Evolutionary conservation across 2,329 filamentous ascomycete species (phyloP), one percentile per base, ranked within the genome.

Genomic region (Xylaria sp.): DNA sequence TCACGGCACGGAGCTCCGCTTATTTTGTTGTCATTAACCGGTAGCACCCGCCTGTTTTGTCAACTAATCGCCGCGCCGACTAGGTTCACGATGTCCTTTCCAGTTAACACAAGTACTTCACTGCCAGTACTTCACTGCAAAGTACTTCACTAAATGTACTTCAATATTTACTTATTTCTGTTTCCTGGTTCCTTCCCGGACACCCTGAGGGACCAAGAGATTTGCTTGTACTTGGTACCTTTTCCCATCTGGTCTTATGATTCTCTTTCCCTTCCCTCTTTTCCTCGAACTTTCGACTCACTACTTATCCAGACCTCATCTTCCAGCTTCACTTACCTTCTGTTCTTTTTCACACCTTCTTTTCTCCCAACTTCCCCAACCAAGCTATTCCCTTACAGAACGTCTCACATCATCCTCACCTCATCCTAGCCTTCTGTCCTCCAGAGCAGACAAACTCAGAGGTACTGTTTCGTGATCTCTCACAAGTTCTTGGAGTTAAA

Each of bases 11-110:
- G 9, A 50, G 20, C 46, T 20, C 20, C 9, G 28, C 28, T 28
- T 28, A 28, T 28, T 6, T 28, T 28, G 28, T 28, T 28, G 28
- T 28, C 28, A 28, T 28, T 28, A 5, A 6, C 20, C 46, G 5
- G n/a, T 12, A 50, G 20, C 46, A 50, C 20, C 7, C 46, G 20
- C 46, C 32, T 4, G 10, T n/a, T 8, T 4, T 12, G 10, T n/a
- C 41, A 51, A 13, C 41, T 7, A n/a, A 56, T 66, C 23, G 41
- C 34, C 37, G 28, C 62, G 66, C 13, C 66, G 66, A 65, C 50
- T 20, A 51, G 66, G 56, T 61, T 61, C 20, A 32, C 52, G 66
- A 68, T 65, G 41, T 44, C 32, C 34, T 61, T 60, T 68, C 51
- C 9, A 20, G 28, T 13, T 15, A 13, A 52, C 18, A 58, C n/a